Evolutionary conservation across 1,284 basidiomycete species (phyloP).

Genomic region (Puccinia hordei): DNA sequence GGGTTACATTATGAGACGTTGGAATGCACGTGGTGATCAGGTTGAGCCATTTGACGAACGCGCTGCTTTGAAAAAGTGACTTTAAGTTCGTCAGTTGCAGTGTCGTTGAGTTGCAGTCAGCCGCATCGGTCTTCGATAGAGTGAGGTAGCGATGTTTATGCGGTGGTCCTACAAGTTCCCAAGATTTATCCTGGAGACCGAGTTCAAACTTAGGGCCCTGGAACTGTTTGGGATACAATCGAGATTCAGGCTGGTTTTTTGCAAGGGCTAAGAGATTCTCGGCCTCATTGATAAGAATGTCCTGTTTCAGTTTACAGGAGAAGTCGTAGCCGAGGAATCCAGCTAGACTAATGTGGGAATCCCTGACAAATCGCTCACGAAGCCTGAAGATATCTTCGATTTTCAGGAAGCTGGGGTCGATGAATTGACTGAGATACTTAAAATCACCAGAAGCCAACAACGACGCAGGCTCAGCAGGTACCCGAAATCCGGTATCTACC

Average conservation of each 20-base stretch:
- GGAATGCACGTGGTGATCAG: slow-evolving; percentile 77
- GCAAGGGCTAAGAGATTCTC: slow-evolving; percentile 67
- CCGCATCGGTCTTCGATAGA: slow-evolving; percentile 25
- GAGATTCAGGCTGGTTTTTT: slow-evolving; percentile 13
- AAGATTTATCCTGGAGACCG: slow-evolving; percentile 63
- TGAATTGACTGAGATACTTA: slow-evolving; percentile 64
- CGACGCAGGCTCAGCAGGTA: neutral
- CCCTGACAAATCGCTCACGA: slow-evolving; percentile 77
- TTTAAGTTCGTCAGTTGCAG: slow-evolving; percentile 68
- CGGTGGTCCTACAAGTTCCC: slow-evolving; percentile 80
- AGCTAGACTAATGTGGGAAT: slow-evolving; percentile 87
- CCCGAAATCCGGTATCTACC: slow-evolving; percentile 9
- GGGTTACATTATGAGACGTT: slow-evolving; percentile 72
- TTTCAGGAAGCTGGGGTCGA: slow-evolving; percentile 88
- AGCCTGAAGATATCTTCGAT: slow-evolving; percentile 77
- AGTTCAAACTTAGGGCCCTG: slow-evolving; percentile 33
- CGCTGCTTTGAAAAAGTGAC: slow-evolving; percentile 75
- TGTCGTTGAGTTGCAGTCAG: slow-evolving; percentile 52
- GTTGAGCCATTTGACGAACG: slow-evolving; percentile 88
- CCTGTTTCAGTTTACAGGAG: slow-evolving; percentile 69
- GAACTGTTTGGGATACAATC: slow-evolving; percentile 19
- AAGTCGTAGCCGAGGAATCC: slow-evolving; percentile 75
- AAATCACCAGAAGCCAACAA: slow-evolving; percentile 50
- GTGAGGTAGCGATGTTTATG: slow-evolving; percentile 88
- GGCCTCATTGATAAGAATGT: slow-evolving; percentile 69